These are phyloP conservation scores for Nyssa sinensis DNA, from an alignment of 148 eudicot genomes.

Conservation along the genomic window DNA sequence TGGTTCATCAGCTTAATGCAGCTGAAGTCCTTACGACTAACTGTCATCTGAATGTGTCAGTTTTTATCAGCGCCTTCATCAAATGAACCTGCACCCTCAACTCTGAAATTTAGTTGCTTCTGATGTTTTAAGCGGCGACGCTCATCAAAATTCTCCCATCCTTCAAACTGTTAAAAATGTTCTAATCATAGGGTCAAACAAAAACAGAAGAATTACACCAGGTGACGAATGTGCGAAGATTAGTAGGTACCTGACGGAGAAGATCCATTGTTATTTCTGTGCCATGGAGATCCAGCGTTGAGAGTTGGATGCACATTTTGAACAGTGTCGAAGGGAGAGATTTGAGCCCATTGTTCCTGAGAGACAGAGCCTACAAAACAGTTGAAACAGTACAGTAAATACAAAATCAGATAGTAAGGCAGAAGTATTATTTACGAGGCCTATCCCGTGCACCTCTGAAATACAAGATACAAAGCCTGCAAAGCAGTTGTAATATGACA, in stretches of 20 bases:
- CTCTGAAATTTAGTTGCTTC: constrained; percentile 85
- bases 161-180: constrained; percentile 55
- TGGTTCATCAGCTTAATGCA: constrained; percentile 2
- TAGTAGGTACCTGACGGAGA: constrained; percentile 61
- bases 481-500: too few relatives aligned
- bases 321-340: constrained; percentile 65
- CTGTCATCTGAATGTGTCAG: constrained; percentile 20
- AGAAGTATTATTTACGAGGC: neutral
- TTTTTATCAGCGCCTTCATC: constrained; percentile 97
- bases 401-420: neutral
- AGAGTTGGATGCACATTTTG: constrained; percentile 56
- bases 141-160: constrained; percentile 85
- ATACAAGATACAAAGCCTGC: too few relatives aligned
- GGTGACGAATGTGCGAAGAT: neutral
- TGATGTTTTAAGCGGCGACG: constrained; percentile 75
- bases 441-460: too few relatives aligned
- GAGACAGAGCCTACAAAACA: constrained; percentile 54
- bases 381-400: constrained; percentile 7
- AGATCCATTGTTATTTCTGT: constrained; percentile 79
- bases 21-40: neutral
- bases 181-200: neutral
- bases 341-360: constrained; percentile 75
- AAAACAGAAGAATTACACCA: neutral
- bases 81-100: constrained; percentile 63
- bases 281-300: constrained; percentile 84